Percentiles rank a stretch among this genome's conserved stretches.
phyloP scores from a whole-genome alignment of 108 stramenopile genomes.

The Bacterosira constricta region DNA sequence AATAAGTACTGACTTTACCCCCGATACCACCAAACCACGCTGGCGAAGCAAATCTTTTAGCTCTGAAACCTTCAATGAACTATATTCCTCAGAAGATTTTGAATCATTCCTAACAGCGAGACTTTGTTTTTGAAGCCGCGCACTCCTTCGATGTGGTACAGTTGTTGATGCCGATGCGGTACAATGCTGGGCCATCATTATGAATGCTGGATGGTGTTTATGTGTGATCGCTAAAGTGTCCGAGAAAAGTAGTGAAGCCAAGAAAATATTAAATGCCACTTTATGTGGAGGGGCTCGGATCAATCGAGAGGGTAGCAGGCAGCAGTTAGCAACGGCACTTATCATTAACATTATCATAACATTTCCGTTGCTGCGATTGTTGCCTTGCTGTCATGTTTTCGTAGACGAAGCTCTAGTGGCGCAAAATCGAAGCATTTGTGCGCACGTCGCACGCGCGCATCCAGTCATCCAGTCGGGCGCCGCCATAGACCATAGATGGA shows the following conservation, averaged over 20 bases:
- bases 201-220: not conserved
- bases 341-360: too few relatives aligned
- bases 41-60: constrained; percentile 17
- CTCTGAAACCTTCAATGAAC: constrained; percentile 21
- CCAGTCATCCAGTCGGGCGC: too few relatives aligned
- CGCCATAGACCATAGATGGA: too few relatives aligned
- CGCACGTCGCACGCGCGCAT: too few relatives aligned
- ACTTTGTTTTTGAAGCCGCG: constrained; percentile 1
- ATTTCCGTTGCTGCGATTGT: too few relatives aligned
- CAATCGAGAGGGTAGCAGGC: not conserved
- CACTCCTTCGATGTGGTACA: not conserved
- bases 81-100: not conserved
- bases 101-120: not conserved
- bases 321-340: too few relatives aligned
- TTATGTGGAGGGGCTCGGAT: not conserved
- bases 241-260: not conserved
- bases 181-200: not conserved
- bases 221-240: not conserved
- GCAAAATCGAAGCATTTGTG: too few relatives aligned
- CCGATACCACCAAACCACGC: constrained; percentile 26
- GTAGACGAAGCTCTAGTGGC: too few relatives aligned
- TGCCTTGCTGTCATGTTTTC: too few relatives aligned
- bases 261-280: not conserved
- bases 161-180: not conserved
- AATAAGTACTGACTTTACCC: constrained; percentile 16